Evolutionary conservation across 1,284 basidiomycete genomes (phyloP), one percentile per base, ranked within the genome.

Genomic region (Exobasidium cylindrosporum): DNA sequence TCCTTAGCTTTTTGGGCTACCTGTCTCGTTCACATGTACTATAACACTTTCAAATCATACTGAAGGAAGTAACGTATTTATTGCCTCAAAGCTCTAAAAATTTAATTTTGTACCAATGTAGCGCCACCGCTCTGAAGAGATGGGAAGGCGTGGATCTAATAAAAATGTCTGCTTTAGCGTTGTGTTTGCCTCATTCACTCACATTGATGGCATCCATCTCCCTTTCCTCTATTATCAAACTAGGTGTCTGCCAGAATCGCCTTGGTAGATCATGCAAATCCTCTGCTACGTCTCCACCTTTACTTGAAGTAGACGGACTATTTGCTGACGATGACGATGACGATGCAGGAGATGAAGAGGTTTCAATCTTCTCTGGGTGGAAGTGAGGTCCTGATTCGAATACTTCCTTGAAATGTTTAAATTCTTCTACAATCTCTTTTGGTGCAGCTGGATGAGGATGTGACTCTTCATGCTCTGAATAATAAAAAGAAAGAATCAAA

Each of bases 171-270:
- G n/a, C n/a, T n/a, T n/a, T n/a, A n/a, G 28, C 21, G 21, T 50
- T 53, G 2, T 3, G 30, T 28, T n/a, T 17, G n/a, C 21, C 47
- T 21, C 23, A 10, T 5, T 3, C 35, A 67, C 70, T 68, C 66
- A 77, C 76, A 68, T 71, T 77, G 46, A 79, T 62, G 3, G 72
- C 74, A 35, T 78, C 77, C 63, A 79, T 73, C 60, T 79, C 77
- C 4, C 59, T 69, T 29, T 73, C 71, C 13, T 60, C 63, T 35
- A 66, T 65, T 1, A 52, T 50, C 21, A 79, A 49, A 13, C 72
- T 63, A 1, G 67, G 63, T 6, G 77, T 79, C 44, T 64, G 62
- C 77, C 77, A 79, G 61, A 77, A 79, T 35, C 75, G 57, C 24
- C 66, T 60, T 1, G 77, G 76, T 26, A 79, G 53, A 23, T 71